A percentile compares a stretch with the other conserved stretches of the same genome.
Conservation (phyloP, 352 stramenopile species). For the Phytophthora syringae region DNA sequence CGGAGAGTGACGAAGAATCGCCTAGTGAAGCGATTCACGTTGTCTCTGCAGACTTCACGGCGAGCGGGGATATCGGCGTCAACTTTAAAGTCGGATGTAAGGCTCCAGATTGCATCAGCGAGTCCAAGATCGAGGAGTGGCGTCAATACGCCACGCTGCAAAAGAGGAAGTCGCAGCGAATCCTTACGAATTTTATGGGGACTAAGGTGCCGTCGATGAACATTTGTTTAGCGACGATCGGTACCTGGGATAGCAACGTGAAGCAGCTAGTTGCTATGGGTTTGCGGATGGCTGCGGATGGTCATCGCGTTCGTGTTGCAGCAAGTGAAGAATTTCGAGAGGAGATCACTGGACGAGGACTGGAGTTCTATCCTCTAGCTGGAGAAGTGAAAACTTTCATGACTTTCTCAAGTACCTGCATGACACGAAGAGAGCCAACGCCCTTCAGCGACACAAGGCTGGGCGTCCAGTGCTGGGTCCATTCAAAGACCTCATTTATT, state of each 20-base stretch:
- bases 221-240: constrained; percentile 50
- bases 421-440: constrained; percentile 35
- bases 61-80: constrained; percentile 35
- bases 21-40: constrained; percentile 22
- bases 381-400: constrained; percentile 38
- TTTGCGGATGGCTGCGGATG: constrained; percentile 58
- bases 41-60: constrained; percentile 29
- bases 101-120: constrained; percentile 24
- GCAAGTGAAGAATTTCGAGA: constrained; percentile 69
- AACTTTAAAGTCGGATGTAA: constrained; percentile 32
- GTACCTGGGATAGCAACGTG: constrained; percentile 61
- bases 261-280: constrained; percentile 68
- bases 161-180: constrained; percentile 30
- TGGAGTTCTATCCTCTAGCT: constrained; percentile 61
- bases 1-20: constrained; percentile 26
- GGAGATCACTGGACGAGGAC: constrained; percentile 48
- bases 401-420: constrained; percentile 47
- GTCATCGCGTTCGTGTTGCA: constrained; percentile 86
- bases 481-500: constrained; percentile 44
- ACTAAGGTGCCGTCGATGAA: constrained; percentile 45
- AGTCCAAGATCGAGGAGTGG: constrained; percentile 30
- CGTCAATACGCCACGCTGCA: constrained; percentile 31
- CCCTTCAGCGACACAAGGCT: constrained; percentile 35
- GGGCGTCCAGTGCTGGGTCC: constrained; percentile 26
- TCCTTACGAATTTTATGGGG: constrained; percentile 22